These are phyloP conservation scores for Leccinum obscurum DNA, from an alignment of 768 basidiomycete species.

Conservation along the genomic window DNA sequence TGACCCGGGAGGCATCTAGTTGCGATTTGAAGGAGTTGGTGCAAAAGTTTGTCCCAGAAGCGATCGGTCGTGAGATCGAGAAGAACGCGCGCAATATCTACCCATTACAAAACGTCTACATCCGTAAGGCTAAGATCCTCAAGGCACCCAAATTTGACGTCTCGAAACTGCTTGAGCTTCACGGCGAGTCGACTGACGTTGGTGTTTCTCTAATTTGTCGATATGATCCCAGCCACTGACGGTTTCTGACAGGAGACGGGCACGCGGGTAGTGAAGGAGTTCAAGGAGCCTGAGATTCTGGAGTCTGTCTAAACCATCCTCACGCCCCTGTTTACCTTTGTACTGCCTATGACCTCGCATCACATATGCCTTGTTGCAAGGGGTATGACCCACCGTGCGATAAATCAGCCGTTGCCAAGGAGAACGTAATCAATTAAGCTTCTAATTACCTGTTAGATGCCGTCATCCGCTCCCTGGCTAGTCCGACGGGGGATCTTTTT, in stretches of 20 bases:
- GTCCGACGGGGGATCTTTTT: neutral
- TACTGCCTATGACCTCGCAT: slow-evolving; percentile 35
- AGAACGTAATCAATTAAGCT: slow-evolving; percentile 1
- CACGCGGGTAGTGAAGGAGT: slow-evolving; percentile 90
- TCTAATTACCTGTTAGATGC: slow-evolving; percentile 3
- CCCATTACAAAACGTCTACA: slow-evolving; percentile 98
- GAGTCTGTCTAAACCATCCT: slow-evolving; percentile 75
- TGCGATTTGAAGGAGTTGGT: slow-evolving; percentile 98
- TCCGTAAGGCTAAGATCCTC: slow-evolving; percentile 99
- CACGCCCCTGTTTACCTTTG: slow-evolving; percentile 37
- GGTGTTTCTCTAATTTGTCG: slow-evolving; percentile 30
- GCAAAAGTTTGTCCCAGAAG: slow-evolving; percentile 98
- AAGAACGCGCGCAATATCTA: slow-evolving; percentile 96
- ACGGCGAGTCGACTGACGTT: slow-evolving; percentile 93
- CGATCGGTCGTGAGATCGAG: slow-evolving; percentile 99
- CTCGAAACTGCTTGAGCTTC: slow-evolving; percentile 93
- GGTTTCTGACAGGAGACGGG: slow-evolving; percentile 75
- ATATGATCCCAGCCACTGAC: slow-evolving; percentile 5
- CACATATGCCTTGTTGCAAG: slow-evolving; percentile 35
- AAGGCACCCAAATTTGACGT: slow-evolving; percentile 97
- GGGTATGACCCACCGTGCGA: slow-evolving; percentile 17
- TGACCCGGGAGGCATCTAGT: slow-evolving; percentile 91
- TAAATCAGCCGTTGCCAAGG: neutral
- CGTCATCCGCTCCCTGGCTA: neutral
- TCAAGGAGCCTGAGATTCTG: slow-evolving; percentile 96